Conservation (phyloP, 495 filamentous ascomycete genomes). For the Daldinia concentrica region DNA sequence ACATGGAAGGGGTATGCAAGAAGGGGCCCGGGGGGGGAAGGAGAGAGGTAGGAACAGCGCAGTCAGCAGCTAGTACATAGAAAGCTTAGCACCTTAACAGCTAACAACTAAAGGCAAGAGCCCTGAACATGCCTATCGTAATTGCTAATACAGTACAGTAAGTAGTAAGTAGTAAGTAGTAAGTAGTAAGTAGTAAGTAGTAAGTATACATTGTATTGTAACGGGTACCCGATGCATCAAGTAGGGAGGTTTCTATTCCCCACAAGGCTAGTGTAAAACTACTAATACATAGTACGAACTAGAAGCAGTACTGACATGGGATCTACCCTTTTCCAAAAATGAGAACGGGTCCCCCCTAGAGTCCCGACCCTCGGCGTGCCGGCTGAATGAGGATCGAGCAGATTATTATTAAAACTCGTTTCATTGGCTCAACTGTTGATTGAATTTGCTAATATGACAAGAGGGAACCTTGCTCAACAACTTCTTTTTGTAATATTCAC, state of each 20-base stretch:
- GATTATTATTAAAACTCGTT: constrained; percentile 40
- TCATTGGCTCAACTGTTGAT: constrained; percentile 33
- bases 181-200: too few relatives aligned
- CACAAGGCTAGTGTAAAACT: constrained; percentile 22
- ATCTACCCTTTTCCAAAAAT: constrained; percentile 28
- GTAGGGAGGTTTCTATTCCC: constrained; percentile 8
- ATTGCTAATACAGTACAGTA: neutral
- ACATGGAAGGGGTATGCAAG: constrained; percentile 28
- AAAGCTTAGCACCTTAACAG: neutral
- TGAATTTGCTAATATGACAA: constrained; percentile 39
- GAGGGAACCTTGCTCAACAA: constrained; percentile 2
- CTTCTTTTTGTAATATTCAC: constrained; percentile 37
- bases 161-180: too few relatives aligned
- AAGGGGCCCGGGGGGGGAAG: too few relatives aligned
- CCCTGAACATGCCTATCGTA: neutral
- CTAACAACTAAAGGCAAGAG: neutral
- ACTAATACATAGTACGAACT: constrained; percentile 15
- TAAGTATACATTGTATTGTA: too few relatives aligned
- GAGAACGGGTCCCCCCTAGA: constrained; percentile 22
- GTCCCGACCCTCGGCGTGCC: constrained; percentile 39
- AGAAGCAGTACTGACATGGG: constrained; percentile 17
- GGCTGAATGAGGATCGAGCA: constrained; percentile 39
- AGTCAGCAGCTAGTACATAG: neutral
- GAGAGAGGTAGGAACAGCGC: neutral
- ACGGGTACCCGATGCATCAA: neutral